Evolutionary conservation across 805 yeast species (phyloP), one percentile per base, ranked within the genome.

Genomic region (Candida xiaguanensis): DNA sequence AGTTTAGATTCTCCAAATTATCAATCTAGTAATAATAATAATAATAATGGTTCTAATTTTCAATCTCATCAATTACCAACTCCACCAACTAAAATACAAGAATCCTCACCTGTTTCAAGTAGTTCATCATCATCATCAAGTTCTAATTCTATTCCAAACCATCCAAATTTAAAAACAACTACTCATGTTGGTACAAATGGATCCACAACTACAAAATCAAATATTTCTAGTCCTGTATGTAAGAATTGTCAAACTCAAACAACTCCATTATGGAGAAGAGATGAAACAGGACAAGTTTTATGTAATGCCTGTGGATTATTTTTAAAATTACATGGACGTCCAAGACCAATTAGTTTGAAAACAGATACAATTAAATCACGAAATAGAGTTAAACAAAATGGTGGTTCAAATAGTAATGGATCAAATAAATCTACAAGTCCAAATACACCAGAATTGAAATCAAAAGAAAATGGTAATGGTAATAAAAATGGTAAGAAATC

Each of bases 271-370:
- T 90, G 97, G 97, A 75, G 97, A 61, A 73, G 97, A 47, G 96
- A 90, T 62, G 96, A 89, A 53, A 78, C 85, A 8, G 65, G 65
- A 13, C 73, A 67, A 51, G 95, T 90, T 24, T 72, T 90, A 34
- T 90, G 98, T 61, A 90, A 90, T 65, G 98, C 98, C 8, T 88
- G 96, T 67, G 96, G 96, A 0, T 68, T 88, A 36, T 88, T 88
- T 53, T 65, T 89, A 43, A 90, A 90, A 63, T 73, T 90, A 30
- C 98, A 90, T 56, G 96, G 96, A 17, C 77, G 95, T 39, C 87
- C 96, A 27, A 74, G 98, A 52, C 97, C 98, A 5, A 89, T 89
- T 39, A 80, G 89, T 17, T 70, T 90, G 53, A 90, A 90, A 59
- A 87, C 96, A 8, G 95, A 90, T 64, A 89, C 90, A 20, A 90